Base-by-base conservation (phyloP, 495 filamentous ascomycete genomes). In the Eremomyces bilateralis region DNA sequence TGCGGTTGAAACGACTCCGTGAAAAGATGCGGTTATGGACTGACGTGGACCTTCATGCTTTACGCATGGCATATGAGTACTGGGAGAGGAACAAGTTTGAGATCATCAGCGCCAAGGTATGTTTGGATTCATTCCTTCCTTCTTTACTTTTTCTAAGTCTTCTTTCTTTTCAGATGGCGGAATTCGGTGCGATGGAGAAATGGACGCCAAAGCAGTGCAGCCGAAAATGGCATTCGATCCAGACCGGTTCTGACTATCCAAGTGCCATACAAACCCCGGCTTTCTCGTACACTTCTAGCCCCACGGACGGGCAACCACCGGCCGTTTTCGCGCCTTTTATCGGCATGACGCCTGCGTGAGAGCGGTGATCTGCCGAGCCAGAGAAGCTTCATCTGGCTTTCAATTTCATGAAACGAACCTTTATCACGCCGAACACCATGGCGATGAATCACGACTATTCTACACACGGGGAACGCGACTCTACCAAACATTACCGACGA, bases 1-100 rank as follows among this genome's bases (percentile, higher is more conserved):
- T 80, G 75, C 65, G 76, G 12, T 67, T 72, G 46, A 65, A 71
- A 39, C 60, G 75, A 17, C 58, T 77, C 25, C 64, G 70, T 28
- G 72, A 74, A 48, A 64, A 71, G 34, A 54, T 68, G 49, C 57
- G 67, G 10, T 60, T 65, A 3, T 80, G 76, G 76, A 70, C 71
- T 31, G 64, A 71, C 33, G 58, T 61, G 35, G 75, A 80, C 62
- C 29, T 57, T 34, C 40, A 45, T 15, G 54, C 57, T 3, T 42
- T 61, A 12, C 42, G 44, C 17, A 38, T 42, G 34, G 57, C 57
- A 11, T 48, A 58, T 37, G 57, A 59, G 34, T 58, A 54, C 43
- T 61, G 57, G 57, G 47, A 52, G 15, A 51, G 50, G 37, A 47
- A 44, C 42, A 57, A 56, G 38, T 61, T 53, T 37, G 57, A 61